These are phyloP conservation scores for Marchantia paleacea DNA, from an alignment of 225 moss, liverwort and hornwort genomes.

Conservation along the genomic window DNA sequence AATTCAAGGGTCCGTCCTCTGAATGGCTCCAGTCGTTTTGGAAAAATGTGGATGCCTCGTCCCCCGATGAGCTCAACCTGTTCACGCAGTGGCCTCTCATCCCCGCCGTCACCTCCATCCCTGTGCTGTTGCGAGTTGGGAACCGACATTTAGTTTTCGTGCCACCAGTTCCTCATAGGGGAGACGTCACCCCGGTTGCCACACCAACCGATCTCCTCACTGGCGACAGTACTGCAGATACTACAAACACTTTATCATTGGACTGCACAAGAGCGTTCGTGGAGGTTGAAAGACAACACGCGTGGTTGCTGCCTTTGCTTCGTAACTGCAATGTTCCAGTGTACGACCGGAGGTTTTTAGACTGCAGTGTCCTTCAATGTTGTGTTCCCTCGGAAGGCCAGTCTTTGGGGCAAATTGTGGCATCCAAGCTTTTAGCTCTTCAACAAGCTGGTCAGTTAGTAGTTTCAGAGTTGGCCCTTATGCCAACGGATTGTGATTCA, in stretches of 20 bases:
- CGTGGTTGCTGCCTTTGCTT: conserved; percentile 72
- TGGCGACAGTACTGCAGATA: conserved; percentile 23
- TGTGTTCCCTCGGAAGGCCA: conserved; percentile 54
- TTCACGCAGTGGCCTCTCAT: conserved; percentile 78
- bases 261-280: conserved; percentile 46
- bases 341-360: conserved; percentile 63
- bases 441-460: conserved; percentile 57
- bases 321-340: conserved; percentile 69
- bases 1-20: conserved; percentile 53
- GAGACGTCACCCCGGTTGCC: background rate
- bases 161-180: conserved; percentile 48
- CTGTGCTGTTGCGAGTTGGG: conserved; percentile 63
- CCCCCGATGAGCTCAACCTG: conserved; percentile 53
- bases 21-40: conserved; percentile 74
- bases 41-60: conserved; percentile 57
- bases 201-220: conserved; percentile 15
- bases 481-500: conserved; percentile 70
- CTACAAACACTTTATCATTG: conserved; percentile 10
- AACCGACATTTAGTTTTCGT: conserved; percentile 70
- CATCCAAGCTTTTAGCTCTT: conserved; percentile 62
- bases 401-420: conserved; percentile 60
- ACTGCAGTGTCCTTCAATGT: conserved; percentile 54
- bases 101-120: conserved; percentile 58
- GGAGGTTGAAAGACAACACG: conserved; percentile 58
- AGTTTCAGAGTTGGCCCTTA: conserved; percentile 49